phyloP scores from a whole-genome alignment of 495 filamentous ascomycete genomes.

The Penicillium ucsense region DNA sequence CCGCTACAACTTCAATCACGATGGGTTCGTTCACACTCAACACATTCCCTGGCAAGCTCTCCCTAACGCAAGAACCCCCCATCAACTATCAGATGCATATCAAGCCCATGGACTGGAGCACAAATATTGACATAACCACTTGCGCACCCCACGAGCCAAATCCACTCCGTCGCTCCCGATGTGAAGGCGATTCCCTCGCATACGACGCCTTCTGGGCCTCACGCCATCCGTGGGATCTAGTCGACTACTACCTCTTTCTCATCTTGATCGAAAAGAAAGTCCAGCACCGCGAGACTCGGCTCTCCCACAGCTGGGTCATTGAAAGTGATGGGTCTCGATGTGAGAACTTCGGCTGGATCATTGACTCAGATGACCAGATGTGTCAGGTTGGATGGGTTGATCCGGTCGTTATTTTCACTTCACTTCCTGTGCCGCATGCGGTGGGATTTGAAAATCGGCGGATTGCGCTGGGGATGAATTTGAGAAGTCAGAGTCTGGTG shows the following conservation, averaged over 20 bases:
- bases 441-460: slow-evolving; percentile 5
- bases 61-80: background rate
- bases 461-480: slow-evolving; percentile 27
- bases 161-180: background rate
- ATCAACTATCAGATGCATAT: background rate
- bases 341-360: background rate
- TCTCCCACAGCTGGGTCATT: background rate
- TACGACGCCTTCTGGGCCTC: background rate
- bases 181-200: background rate
- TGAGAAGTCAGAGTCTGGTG: slow-evolving; percentile 11
- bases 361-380: background rate
- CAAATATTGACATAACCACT: background rate
- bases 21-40: background rate
- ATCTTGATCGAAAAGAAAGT: background rate
- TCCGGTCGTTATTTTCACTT: slow-evolving; percentile 16
- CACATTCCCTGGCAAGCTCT: background rate
- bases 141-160: background rate
- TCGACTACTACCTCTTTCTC: background rate
- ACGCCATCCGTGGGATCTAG: background rate
- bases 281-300: background rate
- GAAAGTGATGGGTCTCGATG: background rate
- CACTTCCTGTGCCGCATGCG: slow-evolving; percentile 18
- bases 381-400: background rate
- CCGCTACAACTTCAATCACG: no score
- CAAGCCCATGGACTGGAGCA: background rate